phyloP scores from a whole-genome alignment of 2,329 filamentous ascomycete genomes.

The Fusarium tricinctum region DNA sequence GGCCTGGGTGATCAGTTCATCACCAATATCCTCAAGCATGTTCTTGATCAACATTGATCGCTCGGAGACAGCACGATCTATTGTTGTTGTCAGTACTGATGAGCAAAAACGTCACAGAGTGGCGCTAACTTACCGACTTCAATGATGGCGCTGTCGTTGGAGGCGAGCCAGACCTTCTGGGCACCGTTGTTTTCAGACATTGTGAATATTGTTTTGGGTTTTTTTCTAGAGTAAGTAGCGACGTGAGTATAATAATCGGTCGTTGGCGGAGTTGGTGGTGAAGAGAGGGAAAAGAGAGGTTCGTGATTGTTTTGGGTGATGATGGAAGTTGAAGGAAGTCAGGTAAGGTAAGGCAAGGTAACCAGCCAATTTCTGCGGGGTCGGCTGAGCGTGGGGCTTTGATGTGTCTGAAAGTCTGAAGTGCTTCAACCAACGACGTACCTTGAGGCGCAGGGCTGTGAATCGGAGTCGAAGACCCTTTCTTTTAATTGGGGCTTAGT shows the following conservation, averaged over 20 bases:
- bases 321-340: constrained; percentile 47
- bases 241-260: constrained; percentile 19
- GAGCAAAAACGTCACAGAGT: constrained; percentile 23
- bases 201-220: constrained; percentile 37
- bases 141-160: constrained; percentile 65
- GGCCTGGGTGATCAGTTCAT: constrained; percentile 63
- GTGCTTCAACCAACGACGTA: constrained; percentile 34
- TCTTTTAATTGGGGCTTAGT: constrained; percentile 24
- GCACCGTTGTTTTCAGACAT: constrained; percentile 55
- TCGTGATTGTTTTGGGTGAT: constrained; percentile 32
- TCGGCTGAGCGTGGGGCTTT: constrained; percentile 43
- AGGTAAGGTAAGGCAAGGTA: constrained; percentile 25
- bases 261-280: not conserved
- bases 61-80: constrained; percentile 87
- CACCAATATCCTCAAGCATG: constrained; percentile 93
- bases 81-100: constrained; percentile 33
- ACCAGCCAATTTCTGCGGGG: constrained; percentile 46
- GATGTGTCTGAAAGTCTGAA: not conserved
- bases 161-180: constrained; percentile 64
- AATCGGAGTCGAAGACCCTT: constrained; percentile 24
- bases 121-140: constrained; percentile 60
- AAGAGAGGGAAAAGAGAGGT: constrained; percentile 1
- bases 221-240: constrained; percentile 8
- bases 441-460: constrained; percentile 37
- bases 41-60: constrained; percentile 98